Evolutionary conservation across 768 basidiomycete genomes (phyloP).

Genomic region (Termitomyces sp.): DNA sequence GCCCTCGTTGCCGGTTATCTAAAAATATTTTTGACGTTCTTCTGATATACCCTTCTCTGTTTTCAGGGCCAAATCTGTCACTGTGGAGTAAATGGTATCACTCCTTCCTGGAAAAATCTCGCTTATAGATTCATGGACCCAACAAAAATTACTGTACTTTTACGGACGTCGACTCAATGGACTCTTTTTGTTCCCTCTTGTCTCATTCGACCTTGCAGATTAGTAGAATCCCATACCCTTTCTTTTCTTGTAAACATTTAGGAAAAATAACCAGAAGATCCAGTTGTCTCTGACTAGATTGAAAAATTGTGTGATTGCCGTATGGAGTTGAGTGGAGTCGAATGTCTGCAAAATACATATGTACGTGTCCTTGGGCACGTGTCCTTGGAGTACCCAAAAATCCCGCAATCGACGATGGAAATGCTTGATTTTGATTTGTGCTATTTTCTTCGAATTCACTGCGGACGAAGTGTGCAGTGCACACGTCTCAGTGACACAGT

Average conservation of each 20-base stretch:
- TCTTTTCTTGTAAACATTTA: not conserved
- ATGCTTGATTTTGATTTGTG: too few relatives aligned
- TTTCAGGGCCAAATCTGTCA: slow-evolving; percentile 71
- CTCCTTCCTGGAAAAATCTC: not conserved
- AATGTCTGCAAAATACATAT: too few relatives aligned
- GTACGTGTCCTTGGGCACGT: too few relatives aligned
- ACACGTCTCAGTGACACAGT: too few relatives aligned
- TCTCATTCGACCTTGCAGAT: not conserved
- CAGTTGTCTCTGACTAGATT: too few relatives aligned
- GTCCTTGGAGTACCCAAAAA: too few relatives aligned
- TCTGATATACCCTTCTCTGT: not conserved
- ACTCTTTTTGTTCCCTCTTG: not conserved
- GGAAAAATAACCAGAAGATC: not conserved
- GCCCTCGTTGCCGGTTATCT: not conserved
- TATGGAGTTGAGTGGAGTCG: too few relatives aligned
- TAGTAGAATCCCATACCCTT: slow-evolving; percentile 5
- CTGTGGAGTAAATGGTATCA: slow-evolving; percentile 53
- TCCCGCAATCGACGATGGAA: too few relatives aligned
- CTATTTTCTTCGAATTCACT: too few relatives aligned
- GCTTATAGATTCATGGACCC: slow-evolving; percentile 10
- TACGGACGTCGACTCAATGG: slow-evolving; percentile 15
- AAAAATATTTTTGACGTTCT: slow-evolving; percentile 6
- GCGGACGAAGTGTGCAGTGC: too few relatives aligned
- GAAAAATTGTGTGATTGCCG: too few relatives aligned
- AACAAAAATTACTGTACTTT: slow-evolving; percentile 26